These are phyloP conservation scores for Penicillium sp. DNA, from an alignment of 2,329 filamentous ascomycete genomes.

Conservation along the genomic window DNA sequence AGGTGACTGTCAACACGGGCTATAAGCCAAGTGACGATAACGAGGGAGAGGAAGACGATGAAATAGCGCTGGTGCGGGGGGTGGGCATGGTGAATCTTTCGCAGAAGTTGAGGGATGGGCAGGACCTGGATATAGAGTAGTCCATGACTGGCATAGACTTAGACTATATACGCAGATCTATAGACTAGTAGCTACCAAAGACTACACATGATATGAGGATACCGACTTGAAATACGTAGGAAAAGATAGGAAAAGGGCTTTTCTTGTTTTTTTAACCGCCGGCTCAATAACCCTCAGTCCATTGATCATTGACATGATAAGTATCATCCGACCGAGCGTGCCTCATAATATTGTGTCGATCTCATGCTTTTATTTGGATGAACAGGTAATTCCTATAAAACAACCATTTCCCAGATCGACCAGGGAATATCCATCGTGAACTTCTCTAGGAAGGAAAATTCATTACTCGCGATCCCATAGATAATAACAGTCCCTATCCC, in stretches of 20 bases:
- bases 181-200: no score
- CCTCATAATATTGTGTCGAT: no score
- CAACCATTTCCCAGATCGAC: conserved; percentile 13
- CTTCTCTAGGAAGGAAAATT: not conserved
- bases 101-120: conserved; percentile 8
- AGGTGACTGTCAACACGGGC: conserved; percentile 36
- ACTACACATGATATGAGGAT: no score
- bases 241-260: no score
- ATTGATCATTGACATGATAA: no score
- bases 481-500: not conserved
- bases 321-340: no score
- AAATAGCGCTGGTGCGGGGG: conserved; percentile 29
- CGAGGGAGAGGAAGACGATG: conserved; percentile 19
- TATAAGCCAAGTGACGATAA: conserved; percentile 22
- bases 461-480: conserved; percentile 4
- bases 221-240: no score
- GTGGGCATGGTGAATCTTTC: conserved; percentile 34
- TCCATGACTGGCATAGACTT: not conserved
- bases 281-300: no score
- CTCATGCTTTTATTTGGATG: no score
- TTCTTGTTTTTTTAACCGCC: no score
- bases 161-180: no score
- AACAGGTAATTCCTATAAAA: no score
- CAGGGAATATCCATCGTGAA: conserved; percentile 3
- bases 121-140: not conserved